Conservation (phyloP, 768 basidiomycete species). For the Psilocybe azurescens region DNA sequence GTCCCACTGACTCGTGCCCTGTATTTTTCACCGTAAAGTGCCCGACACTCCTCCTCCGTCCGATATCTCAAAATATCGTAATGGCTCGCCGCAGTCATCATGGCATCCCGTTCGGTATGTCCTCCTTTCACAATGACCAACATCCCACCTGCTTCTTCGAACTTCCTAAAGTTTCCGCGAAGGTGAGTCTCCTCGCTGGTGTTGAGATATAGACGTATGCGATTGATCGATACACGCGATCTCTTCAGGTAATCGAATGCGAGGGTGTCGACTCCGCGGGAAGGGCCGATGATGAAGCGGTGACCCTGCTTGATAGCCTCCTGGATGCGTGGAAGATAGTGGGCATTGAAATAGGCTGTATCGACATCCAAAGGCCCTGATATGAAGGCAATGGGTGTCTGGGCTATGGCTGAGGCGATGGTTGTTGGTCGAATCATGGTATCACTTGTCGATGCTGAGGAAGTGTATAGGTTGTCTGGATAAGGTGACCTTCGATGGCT, state of each 20-base stretch:
- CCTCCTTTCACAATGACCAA: conserved; percentile 26
- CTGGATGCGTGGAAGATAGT: conserved; percentile 22
- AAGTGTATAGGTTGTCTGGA: too few relatives aligned
- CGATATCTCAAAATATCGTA: conserved; percentile 35
- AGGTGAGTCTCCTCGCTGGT: conserved; percentile 16
- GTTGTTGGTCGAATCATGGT: too few relatives aligned
- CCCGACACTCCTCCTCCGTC: conserved; percentile 29
- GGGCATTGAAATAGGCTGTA: conserved; percentile 19
- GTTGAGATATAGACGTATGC: conserved; percentile 28
- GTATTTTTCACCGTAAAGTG: conserved; percentile 26
- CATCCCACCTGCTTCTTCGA: conserved; percentile 22
- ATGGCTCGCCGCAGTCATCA: conserved; percentile 32
- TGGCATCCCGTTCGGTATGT: conserved; percentile 31
- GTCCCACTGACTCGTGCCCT: conserved; percentile 29
- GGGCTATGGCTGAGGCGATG: not conserved
- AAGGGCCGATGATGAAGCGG: conserved; percentile 27
- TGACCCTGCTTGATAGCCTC: conserved; percentile 25
- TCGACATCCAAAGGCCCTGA: conserved; percentile 20
- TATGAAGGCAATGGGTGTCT: conserved; percentile 12
- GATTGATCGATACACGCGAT: conserved; percentile 15
- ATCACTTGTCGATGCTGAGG: too few relatives aligned
- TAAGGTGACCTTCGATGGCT: too few relatives aligned
- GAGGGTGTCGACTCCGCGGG: conserved; percentile 26
- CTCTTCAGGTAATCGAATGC: conserved; percentile 22
- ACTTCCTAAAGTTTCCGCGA: conserved; percentile 9